Evolutionary conservation across 306 rosid species (phyloP).

Genomic region (Quercus bicolor): DNA sequence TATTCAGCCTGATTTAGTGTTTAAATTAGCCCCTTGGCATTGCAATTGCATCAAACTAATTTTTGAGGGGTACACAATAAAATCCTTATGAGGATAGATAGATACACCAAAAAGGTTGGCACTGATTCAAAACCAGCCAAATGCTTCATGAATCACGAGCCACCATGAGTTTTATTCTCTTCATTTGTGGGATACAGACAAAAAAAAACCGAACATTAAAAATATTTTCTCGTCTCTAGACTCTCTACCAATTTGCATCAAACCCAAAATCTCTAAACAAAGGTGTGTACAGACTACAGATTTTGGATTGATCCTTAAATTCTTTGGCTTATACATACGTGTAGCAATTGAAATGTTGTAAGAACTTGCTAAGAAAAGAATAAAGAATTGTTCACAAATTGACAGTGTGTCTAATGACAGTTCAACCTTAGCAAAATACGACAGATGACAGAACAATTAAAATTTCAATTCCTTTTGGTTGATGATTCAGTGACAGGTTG

Average conservation of each 20-base stretch:
- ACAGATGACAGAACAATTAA: not conserved
- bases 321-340: not conserved
- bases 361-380: not conserved
- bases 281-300: not conserved
- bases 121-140: not conserved
- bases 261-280: not conserved
- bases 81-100: no score
- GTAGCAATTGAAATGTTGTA: not conserved
- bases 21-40: no score
- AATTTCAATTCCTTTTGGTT: not conserved
- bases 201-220: no score
- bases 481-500: not conserved
- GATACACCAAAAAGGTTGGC: not conserved
- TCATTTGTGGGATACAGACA: no score
- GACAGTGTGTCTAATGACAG: not conserved
- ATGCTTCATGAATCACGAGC: not conserved
- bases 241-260: not conserved
- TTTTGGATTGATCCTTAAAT: conserved; percentile 23
- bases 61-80: no score
- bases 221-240: no score
- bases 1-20: no score
- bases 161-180: not conserved
- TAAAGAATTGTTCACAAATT: not conserved
- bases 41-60: no score
- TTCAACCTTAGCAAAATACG: not conserved